Conservation (phyloP, 495 filamentous ascomycete genomes). For the Trichoderma gamsii region DNA sequence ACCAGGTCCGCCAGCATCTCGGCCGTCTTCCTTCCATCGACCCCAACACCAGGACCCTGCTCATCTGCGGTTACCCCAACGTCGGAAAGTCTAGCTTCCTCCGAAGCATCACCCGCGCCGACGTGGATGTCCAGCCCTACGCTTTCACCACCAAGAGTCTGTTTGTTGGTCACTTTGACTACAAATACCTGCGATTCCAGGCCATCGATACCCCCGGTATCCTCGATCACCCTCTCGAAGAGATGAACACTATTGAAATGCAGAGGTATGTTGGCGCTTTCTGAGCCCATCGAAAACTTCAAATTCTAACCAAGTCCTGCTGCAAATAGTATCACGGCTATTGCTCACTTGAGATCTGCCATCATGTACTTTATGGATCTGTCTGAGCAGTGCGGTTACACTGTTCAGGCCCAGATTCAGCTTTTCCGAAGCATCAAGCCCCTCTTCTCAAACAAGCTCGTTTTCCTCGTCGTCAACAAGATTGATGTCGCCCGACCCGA, state of each 20-base stretch:
- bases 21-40: slow-evolving; percentile 96
- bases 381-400: slow-evolving; percentile 95
- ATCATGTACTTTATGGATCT: slow-evolving; percentile 98
- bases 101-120: slow-evolving; percentile 82
- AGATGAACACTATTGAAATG: slow-evolving; percentile 99
- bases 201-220: slow-evolving; percentile 82
- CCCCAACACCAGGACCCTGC: slow-evolving; percentile 86
- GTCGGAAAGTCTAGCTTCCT: slow-evolving; percentile 96
- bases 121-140: slow-evolving; percentile 97
- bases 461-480: slow-evolving; percentile 97
- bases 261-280: slow-evolving; percentile 30
- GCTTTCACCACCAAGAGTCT: slow-evolving; percentile 97
- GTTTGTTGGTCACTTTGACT: slow-evolving; percentile 98
- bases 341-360: slow-evolving; percentile 89
- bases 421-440: slow-evolving; percentile 95
- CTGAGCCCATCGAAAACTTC: not conserved
- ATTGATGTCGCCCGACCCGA: slow-evolving; percentile 86
- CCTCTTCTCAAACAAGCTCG: slow-evolving; percentile 92
- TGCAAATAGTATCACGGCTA: slow-evolving; percentile 67
- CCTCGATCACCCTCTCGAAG: slow-evolving; percentile 92
- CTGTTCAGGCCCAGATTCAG: slow-evolving; percentile 80
- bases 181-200: slow-evolving; percentile 93
- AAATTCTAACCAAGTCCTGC: slow-evolving; percentile 23
- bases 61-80: slow-evolving; percentile 97
- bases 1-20: slow-evolving; percentile 96